phyloP scores from a whole-genome alignment of 2,329 filamentous ascomycete genomes.

The Blastomyces silverae region DNA sequence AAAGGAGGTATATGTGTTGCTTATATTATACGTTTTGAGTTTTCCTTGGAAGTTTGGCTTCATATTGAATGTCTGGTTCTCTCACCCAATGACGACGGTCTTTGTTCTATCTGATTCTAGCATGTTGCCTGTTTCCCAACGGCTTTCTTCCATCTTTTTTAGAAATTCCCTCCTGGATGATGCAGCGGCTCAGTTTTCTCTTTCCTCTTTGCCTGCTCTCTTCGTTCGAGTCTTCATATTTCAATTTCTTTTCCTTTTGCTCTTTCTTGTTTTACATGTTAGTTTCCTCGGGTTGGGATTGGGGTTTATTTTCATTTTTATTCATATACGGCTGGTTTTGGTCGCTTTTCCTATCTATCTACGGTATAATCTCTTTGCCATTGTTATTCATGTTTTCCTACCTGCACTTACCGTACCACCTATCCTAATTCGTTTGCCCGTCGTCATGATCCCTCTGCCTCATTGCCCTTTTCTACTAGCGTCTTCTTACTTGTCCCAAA shows the following conservation, averaged over 20 bases:
- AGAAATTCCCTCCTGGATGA: background rate
- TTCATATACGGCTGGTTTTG: conserved; percentile 1
- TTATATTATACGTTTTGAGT: background rate
- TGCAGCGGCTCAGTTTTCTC: background rate
- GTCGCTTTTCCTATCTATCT: background rate
- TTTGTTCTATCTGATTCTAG: background rate
- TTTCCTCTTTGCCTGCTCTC: conserved; percentile 1
- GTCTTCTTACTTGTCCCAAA: background rate
- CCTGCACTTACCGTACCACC: background rate
- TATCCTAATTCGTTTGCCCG: background rate
- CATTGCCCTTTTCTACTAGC: background rate
- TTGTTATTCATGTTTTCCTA: background rate
- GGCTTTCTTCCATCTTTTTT: background rate
- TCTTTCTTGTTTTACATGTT: background rate
- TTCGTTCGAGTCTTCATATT: background rate
- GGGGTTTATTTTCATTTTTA: background rate
- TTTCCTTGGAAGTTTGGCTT: background rate
- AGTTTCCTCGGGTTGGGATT: conserved; percentile 5
- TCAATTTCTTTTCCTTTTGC: background rate
- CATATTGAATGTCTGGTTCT: background rate
- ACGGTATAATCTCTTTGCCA: background rate
- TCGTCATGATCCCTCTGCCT: background rate
- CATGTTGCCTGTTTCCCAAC: background rate
- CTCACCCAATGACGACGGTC: background rate
- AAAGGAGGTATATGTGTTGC: background rate